Conservation (phyloP, 73 alveolate genomes). For the Paramecium octaurelia region DNA sequence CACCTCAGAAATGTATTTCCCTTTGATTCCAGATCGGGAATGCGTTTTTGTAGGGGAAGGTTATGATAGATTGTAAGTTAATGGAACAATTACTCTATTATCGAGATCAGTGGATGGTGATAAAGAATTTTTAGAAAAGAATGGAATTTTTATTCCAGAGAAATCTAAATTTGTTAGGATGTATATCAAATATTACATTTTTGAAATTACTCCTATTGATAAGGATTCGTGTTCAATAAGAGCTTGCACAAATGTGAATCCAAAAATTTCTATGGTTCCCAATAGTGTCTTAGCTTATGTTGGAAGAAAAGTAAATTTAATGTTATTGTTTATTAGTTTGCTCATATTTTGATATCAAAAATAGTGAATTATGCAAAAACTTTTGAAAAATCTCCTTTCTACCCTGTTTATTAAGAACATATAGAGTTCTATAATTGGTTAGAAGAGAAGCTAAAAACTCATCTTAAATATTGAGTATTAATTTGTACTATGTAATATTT, state of each 20-base stretch:
- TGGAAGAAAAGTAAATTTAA: constrained; percentile 13
- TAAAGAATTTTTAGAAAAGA: neutral
- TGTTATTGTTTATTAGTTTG: neutral
- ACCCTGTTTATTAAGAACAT: constrained; percentile 26
- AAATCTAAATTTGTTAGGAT: constrained; percentile 32
- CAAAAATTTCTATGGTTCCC: neutral
- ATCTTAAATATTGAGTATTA: neutral
- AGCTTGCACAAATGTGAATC: constrained; percentile 35
- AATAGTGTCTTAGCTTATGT: constrained; percentile 28
- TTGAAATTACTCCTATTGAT: constrained; percentile 22
- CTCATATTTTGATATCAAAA: constrained; percentile 17
- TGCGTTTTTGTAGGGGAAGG: constrained; percentile 31
- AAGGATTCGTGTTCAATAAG: constrained; percentile 20
- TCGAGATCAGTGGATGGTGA: constrained; percentile 1
- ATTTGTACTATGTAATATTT: neutral
- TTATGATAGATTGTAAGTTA: constrained; percentile 18
- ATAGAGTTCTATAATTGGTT: constrained; percentile 31
- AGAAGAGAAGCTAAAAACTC: neutral
- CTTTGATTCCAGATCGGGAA: constrained; percentile 43
- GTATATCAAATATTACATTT: constrained; percentile 4
- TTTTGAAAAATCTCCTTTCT: constrained; percentile 32
- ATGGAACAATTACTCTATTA: constrained; percentile 8
- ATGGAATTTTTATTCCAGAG: neutral
- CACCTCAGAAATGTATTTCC: constrained; percentile 49
- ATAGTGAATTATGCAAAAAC: constrained; percentile 22